Base-by-base conservation (phyloP, 2,329 filamentous ascomycete species). In the Graphilbum ipis-grandicollis region DNA sequence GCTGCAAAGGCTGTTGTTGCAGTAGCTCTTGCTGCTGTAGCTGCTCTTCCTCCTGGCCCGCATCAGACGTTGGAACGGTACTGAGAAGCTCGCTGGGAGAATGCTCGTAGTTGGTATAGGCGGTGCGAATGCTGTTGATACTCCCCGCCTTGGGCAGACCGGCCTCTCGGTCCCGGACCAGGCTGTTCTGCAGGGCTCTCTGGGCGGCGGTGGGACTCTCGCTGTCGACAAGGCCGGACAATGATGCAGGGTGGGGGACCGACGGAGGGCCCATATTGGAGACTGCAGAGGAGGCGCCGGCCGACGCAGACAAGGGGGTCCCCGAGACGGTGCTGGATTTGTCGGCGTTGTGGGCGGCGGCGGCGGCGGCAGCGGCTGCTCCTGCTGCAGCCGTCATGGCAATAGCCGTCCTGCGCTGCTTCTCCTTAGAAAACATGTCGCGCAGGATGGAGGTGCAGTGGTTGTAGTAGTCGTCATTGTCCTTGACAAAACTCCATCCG, bases 401-500 rank as follows among this genome's bases (percentile, higher is more conserved):
- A 2, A 22, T 22, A 3, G 37, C 40, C 1, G 30, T 22, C 15
- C 66, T 69, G 28, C 72, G 69, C 36, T 73, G 57, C 49, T 76
- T 83, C 55, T 94, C 88, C 44, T 74, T 74, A 44, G 92, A 65
- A 46, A 98, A 96, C 52, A 92, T 82, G 7, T 90, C 78, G 50
- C 77, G 82, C 36, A 98, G 62, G 34, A 96, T 93, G 41, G 66
- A 76, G 18, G 90, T 75, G 47, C 79, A 90, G 50, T 84, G 83
- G 50, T 96, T 82, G 54, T 98, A 98, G 56, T 98, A 98, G 42
- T 93, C 86, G 43, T 94, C 88, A 49, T 98, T 98, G 55, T 98
- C 92, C 55, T 98, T 98, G 55, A 98, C 90, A 50, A 98, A 98
- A 52, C 88, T 96, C 92, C 92, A 98, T 12, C 90, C 90, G 54